Percentiles rank a stretch among this genome's conserved stretches.
Evolutionary conservation across 768 basidiomycete genomes (phyloP).

Genomic region (Lactarius tabidus): DNA sequence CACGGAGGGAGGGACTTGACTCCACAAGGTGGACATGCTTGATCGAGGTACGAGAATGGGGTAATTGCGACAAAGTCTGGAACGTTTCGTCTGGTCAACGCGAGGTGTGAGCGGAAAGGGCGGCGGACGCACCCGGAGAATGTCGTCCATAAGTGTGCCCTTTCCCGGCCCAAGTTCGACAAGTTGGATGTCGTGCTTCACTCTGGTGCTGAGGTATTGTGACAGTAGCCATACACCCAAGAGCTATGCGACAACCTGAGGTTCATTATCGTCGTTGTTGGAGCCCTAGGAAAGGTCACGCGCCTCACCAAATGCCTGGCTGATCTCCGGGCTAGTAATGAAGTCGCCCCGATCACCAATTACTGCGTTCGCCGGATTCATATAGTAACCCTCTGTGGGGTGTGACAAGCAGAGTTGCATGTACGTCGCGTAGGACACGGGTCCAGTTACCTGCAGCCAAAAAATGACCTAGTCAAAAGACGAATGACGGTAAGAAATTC

Average conservation of each 20-base stretch:
- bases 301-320: slow-evolving; percentile 95
- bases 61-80: slow-evolving; percentile 53
- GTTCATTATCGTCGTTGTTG: slow-evolving; percentile 39
- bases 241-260: slow-evolving; percentile 49
- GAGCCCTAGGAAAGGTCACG: slow-evolving; percentile 27
- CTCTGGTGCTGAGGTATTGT: slow-evolving; percentile 60
- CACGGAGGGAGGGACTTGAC: slow-evolving; percentile 64
- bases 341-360: slow-evolving; percentile 91
- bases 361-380: slow-evolving; percentile 63
- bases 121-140: slow-evolving; percentile 63
- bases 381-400: slow-evolving; percentile 91
- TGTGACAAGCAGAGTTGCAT: slow-evolving; percentile 91
- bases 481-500: not conserved
- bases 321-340: slow-evolving; percentile 94
- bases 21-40: slow-evolving; percentile 73
- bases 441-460: slow-evolving; percentile 90
- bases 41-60: slow-evolving; percentile 33
- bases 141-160: slow-evolving; percentile 88
- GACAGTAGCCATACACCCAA: slow-evolving; percentile 83
- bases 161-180: slow-evolving; percentile 93
- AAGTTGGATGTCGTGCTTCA: slow-evolving; percentile 52
- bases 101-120: not conserved
- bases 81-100: not conserved
- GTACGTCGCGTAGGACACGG: slow-evolving; percentile 82
- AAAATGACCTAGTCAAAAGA: not conserved